These are phyloP conservation scores for Heliamphora pulchella DNA, from an alignment of 179 eudicot genomes.

Conservation along the genomic window DNA sequence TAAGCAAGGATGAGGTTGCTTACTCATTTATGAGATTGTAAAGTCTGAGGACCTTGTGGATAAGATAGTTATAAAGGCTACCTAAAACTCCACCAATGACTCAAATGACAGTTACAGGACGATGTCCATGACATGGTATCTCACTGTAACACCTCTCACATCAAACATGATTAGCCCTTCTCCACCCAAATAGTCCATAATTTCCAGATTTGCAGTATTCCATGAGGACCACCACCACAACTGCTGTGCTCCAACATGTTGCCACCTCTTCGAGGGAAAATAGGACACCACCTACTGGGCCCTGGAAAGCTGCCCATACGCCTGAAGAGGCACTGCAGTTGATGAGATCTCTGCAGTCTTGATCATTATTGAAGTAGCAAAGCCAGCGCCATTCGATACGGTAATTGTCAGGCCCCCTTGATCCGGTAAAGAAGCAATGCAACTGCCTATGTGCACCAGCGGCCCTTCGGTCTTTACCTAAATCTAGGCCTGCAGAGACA, in stretches of 20 bases:
- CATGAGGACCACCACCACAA: constrained; percentile 79
- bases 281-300: constrained; percentile 91
- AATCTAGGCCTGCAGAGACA: constrained; percentile 82
- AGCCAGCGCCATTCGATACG: constrained; percentile 82
- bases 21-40: constrained; percentile 89
- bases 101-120: constrained; percentile 59
- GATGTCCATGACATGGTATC: constrained; percentile 57
- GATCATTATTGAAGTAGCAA: constrained; percentile 78
- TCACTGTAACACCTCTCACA: constrained; percentile 65
- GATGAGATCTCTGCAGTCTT: constrained; percentile 79
- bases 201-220: constrained; percentile 64
- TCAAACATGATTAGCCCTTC: constrained; percentile 89
- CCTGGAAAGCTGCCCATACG: constrained; percentile 83
- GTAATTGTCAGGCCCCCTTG: constrained; percentile 84
- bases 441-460: constrained; percentile 88
- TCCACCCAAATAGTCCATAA: constrained; percentile 81
- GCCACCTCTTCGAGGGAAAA: constrained; percentile 94
- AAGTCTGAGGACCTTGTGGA: constrained; percentile 76
- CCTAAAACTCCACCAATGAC: constrained; percentile 84
- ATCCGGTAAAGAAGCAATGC: constrained; percentile 85
- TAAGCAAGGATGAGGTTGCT: constrained; percentile 25
- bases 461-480: too few species aligned
- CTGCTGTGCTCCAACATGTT: constrained; percentile 95
- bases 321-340: constrained; percentile 93
- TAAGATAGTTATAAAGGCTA: constrained; percentile 68